Evolutionary conservation across 2,329 filamentous ascomycete genomes (phyloP), one percentile per base, ranked within the genome.

Genomic region (Colletotrichum australisinense): DNA sequence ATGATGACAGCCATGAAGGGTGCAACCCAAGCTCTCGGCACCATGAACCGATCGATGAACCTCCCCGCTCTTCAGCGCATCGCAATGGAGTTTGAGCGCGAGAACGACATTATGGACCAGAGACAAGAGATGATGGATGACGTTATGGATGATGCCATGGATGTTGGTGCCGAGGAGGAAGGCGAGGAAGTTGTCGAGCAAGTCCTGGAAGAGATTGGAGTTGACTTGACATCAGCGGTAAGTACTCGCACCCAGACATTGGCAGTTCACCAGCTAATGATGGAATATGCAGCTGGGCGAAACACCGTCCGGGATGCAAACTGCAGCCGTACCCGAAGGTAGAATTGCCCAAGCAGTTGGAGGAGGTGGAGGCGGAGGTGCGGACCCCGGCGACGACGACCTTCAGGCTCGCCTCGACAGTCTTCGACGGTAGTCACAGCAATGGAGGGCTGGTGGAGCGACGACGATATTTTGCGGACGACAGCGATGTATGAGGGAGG

Each of bases 1-100:
- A 99, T 99, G 97, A 98, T 98, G 95, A 95, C 98, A 84, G 97
- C 95, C 9, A 98, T 99, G 97, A 99, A 98, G 84, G 97, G 97
- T 42, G 97, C 97, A 5, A 98, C 97, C 1, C 92, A 93, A 84
- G 92, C 98, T 3, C 87, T 99, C 8, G 95, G 95, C 67, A 97
- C 94, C 85, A 99, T 99, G 97, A 99, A 99, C 84, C 90, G 94
- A 76, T 94, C 94, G 76, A 98, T 98, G 95, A 98, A 99, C 81
- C 91, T 99, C 3, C 97, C 97, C 0, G 95, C 95, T 22, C 87
- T 99, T 42, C 96, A 98, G 83, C 92, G 96, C 71, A 99, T 99
- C 81, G 96, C 97, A 24, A 98, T 98, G 95, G 97, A 99, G 80
- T 99, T 99, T 79, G 97, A 99, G 85, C 93, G 94, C 79, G 97